These are phyloP conservation scores for Kodamaea laetipori DNA, from an alignment of 805 yeast genomes.

Conservation along the genomic window DNA sequence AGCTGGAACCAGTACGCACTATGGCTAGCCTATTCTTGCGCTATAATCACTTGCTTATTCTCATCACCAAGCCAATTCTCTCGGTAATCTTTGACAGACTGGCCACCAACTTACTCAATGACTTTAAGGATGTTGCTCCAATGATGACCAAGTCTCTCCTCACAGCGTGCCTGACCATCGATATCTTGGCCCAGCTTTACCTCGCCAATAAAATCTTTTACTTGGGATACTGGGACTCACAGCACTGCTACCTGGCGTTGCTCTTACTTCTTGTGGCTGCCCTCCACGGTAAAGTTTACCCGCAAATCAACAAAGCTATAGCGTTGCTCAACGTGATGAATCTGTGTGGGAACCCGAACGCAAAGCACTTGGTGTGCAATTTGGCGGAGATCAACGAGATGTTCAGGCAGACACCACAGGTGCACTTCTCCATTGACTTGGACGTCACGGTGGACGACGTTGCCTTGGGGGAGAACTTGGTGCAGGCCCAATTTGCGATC, in stretches of 20 bases:
- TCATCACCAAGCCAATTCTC: conserved; percentile 37
- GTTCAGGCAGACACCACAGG: conserved; percentile 27
- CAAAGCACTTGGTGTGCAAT: conserved; percentile 31
- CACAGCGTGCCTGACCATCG: conserved; percentile 33
- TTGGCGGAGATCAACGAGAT: conserved; percentile 28
- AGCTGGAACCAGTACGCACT: conserved; percentile 23
- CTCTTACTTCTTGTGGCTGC: conserved; percentile 31
- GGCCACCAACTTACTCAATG: conserved; percentile 24
- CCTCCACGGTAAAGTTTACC: conserved; percentile 21
- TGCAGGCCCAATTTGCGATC: conserved; percentile 8
- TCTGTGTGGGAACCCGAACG: conserved; percentile 36
- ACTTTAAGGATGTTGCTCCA: conserved; percentile 25
- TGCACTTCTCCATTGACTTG: conserved; percentile 24
- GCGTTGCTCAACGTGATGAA: conserved; percentile 40
- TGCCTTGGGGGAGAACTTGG: neutral
- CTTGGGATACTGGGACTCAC: conserved; percentile 44
- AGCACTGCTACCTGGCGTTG: conserved; percentile 38
- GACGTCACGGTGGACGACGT: conserved; percentile 12
- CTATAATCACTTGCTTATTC: conserved; percentile 35
- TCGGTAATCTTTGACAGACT: conserved; percentile 32
- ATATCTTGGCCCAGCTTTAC: conserved; percentile 31
- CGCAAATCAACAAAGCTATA: conserved; percentile 27
- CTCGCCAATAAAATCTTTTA: conserved; percentile 31
- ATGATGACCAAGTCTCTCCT: conserved; percentile 32
- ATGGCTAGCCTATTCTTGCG: conserved; percentile 38